Base-by-base conservation (phyloP, 1,284 basidiomycete species). In the Rhodotorula sp. region DNA sequence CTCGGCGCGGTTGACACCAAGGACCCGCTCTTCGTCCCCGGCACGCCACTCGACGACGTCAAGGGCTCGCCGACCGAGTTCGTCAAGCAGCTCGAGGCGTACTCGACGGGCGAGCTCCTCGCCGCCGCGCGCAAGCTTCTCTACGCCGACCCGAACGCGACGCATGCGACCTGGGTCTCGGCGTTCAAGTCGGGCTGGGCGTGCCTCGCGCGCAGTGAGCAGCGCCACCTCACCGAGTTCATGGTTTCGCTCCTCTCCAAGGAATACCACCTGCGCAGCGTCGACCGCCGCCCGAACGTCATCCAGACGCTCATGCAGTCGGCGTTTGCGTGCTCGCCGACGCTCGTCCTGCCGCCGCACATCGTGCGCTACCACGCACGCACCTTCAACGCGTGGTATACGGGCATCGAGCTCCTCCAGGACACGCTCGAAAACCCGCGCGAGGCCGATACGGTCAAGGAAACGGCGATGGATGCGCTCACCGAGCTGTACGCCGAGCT, bases 351-450 rank as follows among this genome's bases (percentile, higher is more conserved):
- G 13, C 97, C 97, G 19, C 96, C 97, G 22, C 91, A 97, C 79
- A 88, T 99, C 34, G 87, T 98, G 78, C 98, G 98, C 81, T 99
- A 95, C 81, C 88, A 99, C 46, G 93, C 92, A 39, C 97, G 98
- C 83, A 95, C 92, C 0, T 99, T 91, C 82, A 90, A 94, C 60
- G 93, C 92, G 25, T 99, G 97, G 96, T 91, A 98, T 81, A 88
- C 90, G 55, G 89, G 90, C 15, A 85, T 97, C 70, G 96, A 98
- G 82, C 88, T 97, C 51, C 86, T 99, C n/a, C 89, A 90, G 76
- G 84, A 87, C 53, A 90, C 90, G 51, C 84, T 91, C 68, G 91
- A 91, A 62, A 79, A 76, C 73, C 78, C 80, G 22, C 80, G 81
- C 36, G 94, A 98, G 71, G 94, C 98, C 74, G 84, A 86, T 39